These are phyloP conservation scores for Nakazawaea sp. DNA, from an alignment of 805 yeast species.

Conservation along the genomic window DNA sequence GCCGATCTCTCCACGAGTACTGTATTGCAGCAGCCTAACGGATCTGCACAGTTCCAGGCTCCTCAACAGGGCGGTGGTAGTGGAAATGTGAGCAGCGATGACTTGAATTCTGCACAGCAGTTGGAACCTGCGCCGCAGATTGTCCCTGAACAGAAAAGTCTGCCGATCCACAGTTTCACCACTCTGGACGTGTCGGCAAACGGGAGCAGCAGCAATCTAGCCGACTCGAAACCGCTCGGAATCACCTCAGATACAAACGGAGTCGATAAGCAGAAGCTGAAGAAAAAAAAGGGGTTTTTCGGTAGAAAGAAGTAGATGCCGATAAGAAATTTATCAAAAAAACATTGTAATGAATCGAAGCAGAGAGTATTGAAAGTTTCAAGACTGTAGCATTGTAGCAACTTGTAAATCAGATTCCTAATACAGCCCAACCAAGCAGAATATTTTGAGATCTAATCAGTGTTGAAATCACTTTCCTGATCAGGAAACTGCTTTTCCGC, in stretches of 20 bases:
- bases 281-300: conserved; percentile 72
- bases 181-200: not conserved
- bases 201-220: not conserved
- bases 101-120: not conserved
- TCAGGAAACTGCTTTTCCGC: not conserved
- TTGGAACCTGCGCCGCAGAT: conserved; percentile 21
- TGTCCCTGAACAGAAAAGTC: conserved; percentile 16
- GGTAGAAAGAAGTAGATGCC: conserved; percentile 45
- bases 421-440: too few relatives aligned
- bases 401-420: too few relatives aligned
- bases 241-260: conserved; percentile 22
- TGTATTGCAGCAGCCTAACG: conserved; percentile 9
- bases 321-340: not conserved
- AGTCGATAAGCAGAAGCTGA: conserved; percentile 33
- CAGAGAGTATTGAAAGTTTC: too few relatives aligned
- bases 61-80: not conserved
- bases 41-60: conserved; percentile 12
- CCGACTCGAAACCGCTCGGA: conserved; percentile 9
- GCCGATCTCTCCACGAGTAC: conserved; percentile 10
- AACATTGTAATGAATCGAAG: too few relatives aligned
- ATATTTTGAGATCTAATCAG: too few relatives aligned
- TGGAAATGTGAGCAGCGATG: not conserved
- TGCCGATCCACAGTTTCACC: not conserved
- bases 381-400: too few relatives aligned
- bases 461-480: conserved; percentile 2